A percentile compares a stretch with the other conserved stretches of the same genome.
Conservation (phyloP, 78 protist species). For the Anaeramoeba ignava region DNA sequence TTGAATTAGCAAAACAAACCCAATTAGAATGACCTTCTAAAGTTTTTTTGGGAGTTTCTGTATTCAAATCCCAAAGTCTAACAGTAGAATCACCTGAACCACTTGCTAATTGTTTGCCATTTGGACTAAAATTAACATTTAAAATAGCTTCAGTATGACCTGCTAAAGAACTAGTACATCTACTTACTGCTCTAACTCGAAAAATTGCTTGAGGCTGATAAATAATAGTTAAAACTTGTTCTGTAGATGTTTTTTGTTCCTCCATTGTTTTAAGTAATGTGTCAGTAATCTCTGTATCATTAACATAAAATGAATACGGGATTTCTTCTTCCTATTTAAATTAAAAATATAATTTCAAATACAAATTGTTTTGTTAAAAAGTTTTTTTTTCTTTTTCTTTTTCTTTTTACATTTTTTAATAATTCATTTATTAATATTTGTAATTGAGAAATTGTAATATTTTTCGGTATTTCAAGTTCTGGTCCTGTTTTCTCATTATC, state of each 20-base stretch:
- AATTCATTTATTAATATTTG: neutral
- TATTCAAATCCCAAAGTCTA: conserved; percentile 83
- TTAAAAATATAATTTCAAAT: neutral
- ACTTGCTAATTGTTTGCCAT: conserved; percentile 63
- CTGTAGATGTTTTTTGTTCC: conserved; percentile 14
- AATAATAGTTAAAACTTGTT: conserved; percentile 20
- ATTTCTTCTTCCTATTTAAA: conserved; percentile 10
- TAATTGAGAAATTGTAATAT: neutral
- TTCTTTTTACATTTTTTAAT: too few species aligned
- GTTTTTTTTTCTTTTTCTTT: too few species aligned
- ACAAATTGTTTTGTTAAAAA: too few species aligned
- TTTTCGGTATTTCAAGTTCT: neutral
- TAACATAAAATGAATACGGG: conserved; percentile 26
- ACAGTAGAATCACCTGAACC: conserved; percentile 76
- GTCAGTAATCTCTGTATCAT: conserved; percentile 19
- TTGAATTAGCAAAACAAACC: too few species aligned
- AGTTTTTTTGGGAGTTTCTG: conserved; percentile 48
- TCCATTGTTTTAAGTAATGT: conserved; percentile 9
- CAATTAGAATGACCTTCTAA: neutral
- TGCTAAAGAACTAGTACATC: conserved; percentile 61
- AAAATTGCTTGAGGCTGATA: conserved; percentile 86
- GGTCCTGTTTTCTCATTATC: neutral
- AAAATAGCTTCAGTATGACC: conserved; percentile 80
- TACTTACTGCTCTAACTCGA: conserved; percentile 69
- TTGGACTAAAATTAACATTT: conserved; percentile 65